Evolutionary conservation across 768 basidiomycete genomes (phyloP).

Genomic region (Rhodotorula paludigena): DNA sequence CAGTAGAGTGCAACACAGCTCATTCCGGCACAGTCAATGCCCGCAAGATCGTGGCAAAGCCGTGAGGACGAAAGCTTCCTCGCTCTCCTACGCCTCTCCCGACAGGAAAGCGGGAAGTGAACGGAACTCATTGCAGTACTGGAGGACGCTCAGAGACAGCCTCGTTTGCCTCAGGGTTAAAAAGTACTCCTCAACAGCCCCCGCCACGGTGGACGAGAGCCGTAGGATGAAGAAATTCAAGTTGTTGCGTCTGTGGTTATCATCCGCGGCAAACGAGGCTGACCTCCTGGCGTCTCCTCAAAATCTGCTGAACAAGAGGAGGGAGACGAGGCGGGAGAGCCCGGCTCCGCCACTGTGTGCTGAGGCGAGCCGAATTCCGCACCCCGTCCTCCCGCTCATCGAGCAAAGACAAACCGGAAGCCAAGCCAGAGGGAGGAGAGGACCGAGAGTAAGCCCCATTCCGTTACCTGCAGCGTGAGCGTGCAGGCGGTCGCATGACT

Average conservation of each 20-base stretch:
- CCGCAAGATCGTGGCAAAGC: background rate
- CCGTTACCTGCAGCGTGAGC: constrained; percentile 20
- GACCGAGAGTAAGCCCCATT: constrained; percentile 39
- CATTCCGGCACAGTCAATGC: background rate
- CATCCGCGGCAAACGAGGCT: constrained; percentile 11
- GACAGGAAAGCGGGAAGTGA: background rate
- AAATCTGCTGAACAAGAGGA: background rate
- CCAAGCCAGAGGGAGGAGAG: constrained; percentile 4
- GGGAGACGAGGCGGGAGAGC: background rate
- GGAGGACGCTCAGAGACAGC: background rate
- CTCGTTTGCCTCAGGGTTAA: constrained; percentile 33
- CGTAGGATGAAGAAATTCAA: constrained; percentile 35
- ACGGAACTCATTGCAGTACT: background rate
- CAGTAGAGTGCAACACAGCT: background rate
- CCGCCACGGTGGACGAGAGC: background rate
- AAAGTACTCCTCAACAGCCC: constrained; percentile 16
- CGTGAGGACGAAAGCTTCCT: background rate
- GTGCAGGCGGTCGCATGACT: constrained; percentile 34
- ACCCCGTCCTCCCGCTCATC: too few species aligned
- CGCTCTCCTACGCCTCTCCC: background rate
- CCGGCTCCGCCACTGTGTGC: constrained; percentile 6
- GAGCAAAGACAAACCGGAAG: background rate
- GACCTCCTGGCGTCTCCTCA: background rate
- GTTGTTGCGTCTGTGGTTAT: constrained; percentile 15
- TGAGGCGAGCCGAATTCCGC: constrained; percentile 4